phyloP scores from a whole-genome alignment of 352 stramenopile genomes.

The Globisporangium nagaii region DNA sequence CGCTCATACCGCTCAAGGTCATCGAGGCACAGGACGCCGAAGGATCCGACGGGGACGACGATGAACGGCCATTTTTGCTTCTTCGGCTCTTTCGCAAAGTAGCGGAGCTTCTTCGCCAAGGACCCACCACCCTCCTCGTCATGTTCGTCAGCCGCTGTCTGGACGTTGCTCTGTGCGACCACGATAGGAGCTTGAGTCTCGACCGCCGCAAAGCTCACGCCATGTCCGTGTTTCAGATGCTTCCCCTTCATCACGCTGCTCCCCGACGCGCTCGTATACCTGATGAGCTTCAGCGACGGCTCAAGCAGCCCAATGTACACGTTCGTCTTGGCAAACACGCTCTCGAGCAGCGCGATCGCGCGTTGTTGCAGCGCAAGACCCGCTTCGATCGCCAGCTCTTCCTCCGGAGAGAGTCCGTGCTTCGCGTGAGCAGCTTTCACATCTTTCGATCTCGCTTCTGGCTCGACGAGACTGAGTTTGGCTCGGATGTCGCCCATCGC shows the following conservation, averaged over 20 bases:
- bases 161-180: slow-evolving; percentile 18
- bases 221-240: slow-evolving; percentile 42
- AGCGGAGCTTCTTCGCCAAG: slow-evolving; percentile 22
- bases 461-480: not conserved
- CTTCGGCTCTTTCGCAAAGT: slow-evolving; percentile 26
- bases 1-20: slow-evolving; percentile 50
- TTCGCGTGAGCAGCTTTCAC: not conserved
- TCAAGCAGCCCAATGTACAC: slow-evolving; percentile 68
- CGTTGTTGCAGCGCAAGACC: slow-evolving; percentile 26
- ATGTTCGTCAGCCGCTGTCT: not conserved
- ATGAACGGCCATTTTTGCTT: slow-evolving; percentile 57
- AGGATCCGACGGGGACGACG: slow-evolving; percentile 36
- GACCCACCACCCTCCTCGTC: no score
- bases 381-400: slow-evolving; percentile 44
- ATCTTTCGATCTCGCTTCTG: not conserved
- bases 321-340: slow-evolving; percentile 25
- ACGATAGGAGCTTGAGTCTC: slow-evolving; percentile 36
- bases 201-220: slow-evolving; percentile 51
- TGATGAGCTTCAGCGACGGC: slow-evolving; percentile 31
- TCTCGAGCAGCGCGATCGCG: slow-evolving; percentile 29
- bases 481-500: slow-evolving; percentile 1
- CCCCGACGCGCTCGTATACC: slow-evolving; percentile 47
- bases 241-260: slow-evolving; percentile 59
- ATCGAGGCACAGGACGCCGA: slow-evolving; percentile 57
- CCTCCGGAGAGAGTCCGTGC: slow-evolving; percentile 13